phyloP scores from a whole-genome alignment of 495 filamentous ascomycete species.

The Penicillium diatomitis region DNA sequence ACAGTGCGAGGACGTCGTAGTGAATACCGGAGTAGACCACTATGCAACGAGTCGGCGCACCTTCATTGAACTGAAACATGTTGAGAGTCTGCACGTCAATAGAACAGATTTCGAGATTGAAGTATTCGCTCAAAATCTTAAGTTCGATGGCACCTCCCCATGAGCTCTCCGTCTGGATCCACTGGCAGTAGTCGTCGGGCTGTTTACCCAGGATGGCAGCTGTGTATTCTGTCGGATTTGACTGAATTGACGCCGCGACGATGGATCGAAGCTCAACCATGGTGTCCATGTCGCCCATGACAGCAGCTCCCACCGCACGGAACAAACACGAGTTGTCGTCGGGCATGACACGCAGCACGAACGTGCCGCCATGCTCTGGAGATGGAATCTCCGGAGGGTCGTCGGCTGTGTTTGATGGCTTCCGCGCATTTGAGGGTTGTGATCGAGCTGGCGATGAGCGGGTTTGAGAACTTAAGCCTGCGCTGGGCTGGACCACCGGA shows the following conservation, averaged over 20 bases:
- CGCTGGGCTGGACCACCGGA: not conserved
- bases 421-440: slow-evolving; percentile 13
- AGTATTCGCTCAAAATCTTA: slow-evolving; percentile 73
- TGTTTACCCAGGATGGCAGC: slow-evolving; percentile 67
- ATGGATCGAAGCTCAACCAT: slow-evolving; percentile 72
- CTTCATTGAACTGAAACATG: slow-evolving; percentile 76
- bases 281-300: slow-evolving; percentile 62
- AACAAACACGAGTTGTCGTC: slow-evolving; percentile 97
- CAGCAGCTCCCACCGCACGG: slow-evolving; percentile 71
- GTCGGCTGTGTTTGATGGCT: slow-evolving; percentile 14
- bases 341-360: slow-evolving; percentile 89
- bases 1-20: slow-evolving; percentile 84
- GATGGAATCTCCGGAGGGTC: slow-evolving; percentile 67
- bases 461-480: slow-evolving; percentile 8
- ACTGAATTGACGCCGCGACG: slow-evolving; percentile 70
- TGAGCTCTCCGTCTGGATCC: slow-evolving; percentile 69
- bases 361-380: slow-evolving; percentile 49
- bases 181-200: slow-evolving; percentile 70
- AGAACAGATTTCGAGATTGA: slow-evolving; percentile 78
- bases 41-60: slow-evolving; percentile 58
- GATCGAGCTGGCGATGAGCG: slow-evolving; percentile 4
- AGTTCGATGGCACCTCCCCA: slow-evolving; percentile 96
- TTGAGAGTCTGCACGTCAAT: slow-evolving; percentile 65
- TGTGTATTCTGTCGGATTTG: slow-evolving; percentile 59
- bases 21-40: slow-evolving; percentile 92